These are phyloP conservation scores for Neonectria sp. DNA, from an alignment of 2,329 filamentous ascomycete genomes.

Conservation along the genomic window DNA sequence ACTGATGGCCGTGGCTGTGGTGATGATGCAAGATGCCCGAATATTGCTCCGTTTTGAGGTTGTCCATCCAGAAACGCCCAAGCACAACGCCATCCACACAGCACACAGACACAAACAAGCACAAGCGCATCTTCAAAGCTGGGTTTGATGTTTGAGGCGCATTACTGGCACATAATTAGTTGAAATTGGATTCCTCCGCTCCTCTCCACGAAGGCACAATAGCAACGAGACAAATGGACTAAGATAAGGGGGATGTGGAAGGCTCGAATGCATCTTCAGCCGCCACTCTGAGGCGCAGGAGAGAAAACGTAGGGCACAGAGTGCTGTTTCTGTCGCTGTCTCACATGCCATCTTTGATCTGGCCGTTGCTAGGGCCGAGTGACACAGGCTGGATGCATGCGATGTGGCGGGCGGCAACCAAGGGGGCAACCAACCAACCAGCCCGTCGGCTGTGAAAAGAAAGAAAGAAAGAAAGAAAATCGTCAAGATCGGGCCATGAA, in stretches of 20 bases:
- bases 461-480: no score
- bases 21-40: background rate
- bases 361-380: background rate
- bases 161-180: background rate
- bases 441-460: no score
- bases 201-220: background rate
- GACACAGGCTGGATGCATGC: background rate
- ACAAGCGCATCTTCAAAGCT: background rate
- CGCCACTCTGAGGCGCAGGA: constrained; percentile 8
- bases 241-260: background rate
- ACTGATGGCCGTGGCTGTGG: background rate
- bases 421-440: background rate
- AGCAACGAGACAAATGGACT: background rate
- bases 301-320: background rate
- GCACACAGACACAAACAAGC: background rate
- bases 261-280: background rate
- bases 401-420: background rate
- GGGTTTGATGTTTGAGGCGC: background rate
- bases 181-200: background rate
- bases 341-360: background rate
- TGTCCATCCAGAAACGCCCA: constrained; percentile 4
- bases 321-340: background rate
- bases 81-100: constrained; percentile 9
- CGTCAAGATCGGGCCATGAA: background rate
- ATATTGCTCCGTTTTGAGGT: background rate